phyloP scores from a whole-genome alignment of 139 green algal species.

The Volvox africanus region DNA sequence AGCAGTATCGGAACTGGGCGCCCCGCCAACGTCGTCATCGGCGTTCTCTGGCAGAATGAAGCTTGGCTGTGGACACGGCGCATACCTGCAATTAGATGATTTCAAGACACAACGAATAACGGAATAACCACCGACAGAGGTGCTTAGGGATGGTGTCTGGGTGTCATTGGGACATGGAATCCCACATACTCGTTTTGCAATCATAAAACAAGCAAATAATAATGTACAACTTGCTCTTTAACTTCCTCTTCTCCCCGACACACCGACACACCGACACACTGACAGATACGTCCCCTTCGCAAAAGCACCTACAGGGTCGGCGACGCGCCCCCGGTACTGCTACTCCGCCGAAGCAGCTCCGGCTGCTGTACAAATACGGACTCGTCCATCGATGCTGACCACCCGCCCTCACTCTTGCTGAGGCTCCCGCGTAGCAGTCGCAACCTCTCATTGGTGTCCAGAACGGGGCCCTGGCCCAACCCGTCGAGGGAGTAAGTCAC shows the following conservation, averaged over 20 bases:
- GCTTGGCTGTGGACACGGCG: background rate
- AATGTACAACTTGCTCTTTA: too few relatives aligned
- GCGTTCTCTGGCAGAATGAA: background rate
- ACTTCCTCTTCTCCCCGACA: too few relatives aligned
- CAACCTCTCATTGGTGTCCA: background rate
- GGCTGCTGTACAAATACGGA: background rate
- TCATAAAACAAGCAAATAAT: too few relatives aligned
- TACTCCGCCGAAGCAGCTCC: background rate
- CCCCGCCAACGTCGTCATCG: background rate
- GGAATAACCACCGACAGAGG: too few relatives aligned
- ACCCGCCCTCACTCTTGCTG: background rate
- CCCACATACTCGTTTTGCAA: too few relatives aligned
- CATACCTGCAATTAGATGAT: background rate
- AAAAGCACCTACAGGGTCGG: background rate
- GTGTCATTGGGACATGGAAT: too few relatives aligned
- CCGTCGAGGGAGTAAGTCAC: background rate
- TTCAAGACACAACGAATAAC: too few relatives aligned
- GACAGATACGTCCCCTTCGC: background rate
- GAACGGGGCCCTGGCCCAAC: background rate
- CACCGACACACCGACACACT: too few relatives aligned
- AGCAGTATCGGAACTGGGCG: background rate
- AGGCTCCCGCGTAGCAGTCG: background rate
- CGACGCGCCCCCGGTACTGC: background rate
- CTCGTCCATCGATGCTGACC: background rate
- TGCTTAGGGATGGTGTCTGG: too few relatives aligned